Conservation (phyloP, 2,329 filamentous ascomycete species). For the Fusarium napiforme region DNA sequence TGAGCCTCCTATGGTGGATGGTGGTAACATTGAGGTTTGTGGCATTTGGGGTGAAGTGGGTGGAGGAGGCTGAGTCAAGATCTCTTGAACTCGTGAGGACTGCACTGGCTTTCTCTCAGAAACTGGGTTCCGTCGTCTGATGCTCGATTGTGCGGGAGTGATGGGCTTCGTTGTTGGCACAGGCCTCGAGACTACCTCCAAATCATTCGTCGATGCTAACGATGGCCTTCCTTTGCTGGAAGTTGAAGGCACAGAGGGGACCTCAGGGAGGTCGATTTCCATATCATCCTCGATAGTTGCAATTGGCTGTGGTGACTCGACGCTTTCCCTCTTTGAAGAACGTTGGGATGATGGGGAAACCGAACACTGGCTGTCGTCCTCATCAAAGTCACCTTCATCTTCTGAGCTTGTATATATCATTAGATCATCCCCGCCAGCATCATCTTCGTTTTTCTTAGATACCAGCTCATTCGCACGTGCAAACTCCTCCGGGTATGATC, state of each 20-base stretch:
- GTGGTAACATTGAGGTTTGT: conserved; percentile 27
- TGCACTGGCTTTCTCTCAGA: neutral
- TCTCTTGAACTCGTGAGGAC: conserved; percentile 15
- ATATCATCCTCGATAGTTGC: conserved; percentile 20
- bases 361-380: neutral
- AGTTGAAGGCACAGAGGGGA: neutral
- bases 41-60: conserved; percentile 32
- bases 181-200: neutral
- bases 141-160: neutral
- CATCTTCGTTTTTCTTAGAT: conserved; percentile 4
- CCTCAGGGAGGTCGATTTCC: conserved; percentile 26
- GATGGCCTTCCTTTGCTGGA: neutral
- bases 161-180: neutral
- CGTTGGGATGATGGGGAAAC: neutral
- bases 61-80: conserved; percentile 23
- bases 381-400: conserved; percentile 3
- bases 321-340: neutral
- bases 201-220: neutral
- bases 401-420: conserved; percentile 35
- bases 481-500: conserved; percentile 50
- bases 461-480: conserved; percentile 28
- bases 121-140: neutral
- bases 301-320: neutral
- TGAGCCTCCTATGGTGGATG: conserved; percentile 30
- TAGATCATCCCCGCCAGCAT: conserved; percentile 4